phyloP scores from a whole-genome alignment of 106 monocot species.

The Platanthera guangdongensis region DNA sequence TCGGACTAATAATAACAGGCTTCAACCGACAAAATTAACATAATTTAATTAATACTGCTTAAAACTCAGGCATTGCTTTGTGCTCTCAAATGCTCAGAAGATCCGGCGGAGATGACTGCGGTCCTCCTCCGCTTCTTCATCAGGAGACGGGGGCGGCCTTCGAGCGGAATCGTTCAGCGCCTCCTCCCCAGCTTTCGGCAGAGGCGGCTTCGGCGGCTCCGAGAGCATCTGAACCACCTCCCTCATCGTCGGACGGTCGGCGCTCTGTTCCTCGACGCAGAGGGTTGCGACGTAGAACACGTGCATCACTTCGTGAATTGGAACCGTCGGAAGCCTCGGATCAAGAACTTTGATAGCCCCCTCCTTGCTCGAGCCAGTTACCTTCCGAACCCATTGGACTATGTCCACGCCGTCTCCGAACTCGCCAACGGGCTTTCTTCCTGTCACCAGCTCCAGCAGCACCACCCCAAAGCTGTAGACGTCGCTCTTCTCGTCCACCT shows the following conservation, averaged over 20 bases:
- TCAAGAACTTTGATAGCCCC: constrained; percentile 47
- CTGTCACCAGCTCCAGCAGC: constrained; percentile 62
- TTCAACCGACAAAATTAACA: no score
- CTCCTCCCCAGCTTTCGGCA: background rate
- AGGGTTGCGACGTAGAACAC: constrained; percentile 82
- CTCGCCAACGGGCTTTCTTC: constrained; percentile 75
- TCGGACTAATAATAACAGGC: no score
- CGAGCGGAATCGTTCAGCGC: background rate
- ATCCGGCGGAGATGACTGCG: constrained; percentile 19
- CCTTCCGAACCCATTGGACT: constrained; percentile 74
- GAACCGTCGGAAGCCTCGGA: constrained; percentile 40
- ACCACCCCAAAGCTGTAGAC: constrained; percentile 93
- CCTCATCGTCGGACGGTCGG: constrained; percentile 78
- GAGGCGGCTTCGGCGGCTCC: constrained; percentile 36
- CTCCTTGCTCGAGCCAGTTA: constrained; percentile 57
- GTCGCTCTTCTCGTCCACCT: constrained; percentile 93
- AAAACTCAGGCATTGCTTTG: no score
- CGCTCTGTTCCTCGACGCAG: constrained; percentile 84
- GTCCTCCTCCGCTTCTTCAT: no score
- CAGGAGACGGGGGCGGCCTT: background rate
- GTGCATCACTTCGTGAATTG: constrained; percentile 51
- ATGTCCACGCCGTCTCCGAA: constrained; percentile 92
- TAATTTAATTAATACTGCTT: no score
- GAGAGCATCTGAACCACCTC: constrained; percentile 87
- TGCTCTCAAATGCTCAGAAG: constrained; percentile 27